Base-by-base conservation (phyloP, 164 flowering plant species). In the Amborella trichopoda region DNA sequence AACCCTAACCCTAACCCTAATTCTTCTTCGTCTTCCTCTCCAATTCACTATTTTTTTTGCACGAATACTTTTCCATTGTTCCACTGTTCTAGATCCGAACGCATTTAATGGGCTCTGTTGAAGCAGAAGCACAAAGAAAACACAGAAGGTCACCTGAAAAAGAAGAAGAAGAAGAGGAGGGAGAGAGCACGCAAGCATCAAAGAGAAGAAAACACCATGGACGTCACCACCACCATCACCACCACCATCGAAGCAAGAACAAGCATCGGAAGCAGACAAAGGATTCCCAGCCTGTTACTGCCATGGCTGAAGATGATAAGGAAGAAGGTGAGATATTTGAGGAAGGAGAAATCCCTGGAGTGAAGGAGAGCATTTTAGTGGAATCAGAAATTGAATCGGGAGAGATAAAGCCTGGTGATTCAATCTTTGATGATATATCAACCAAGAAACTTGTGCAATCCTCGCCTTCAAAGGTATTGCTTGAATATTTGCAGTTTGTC, bases 241-340 rank as follows among this genome's bases (percentile, higher is more conserved):
- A 59, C 50, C 83, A 62, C 52, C 77, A 69, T 19, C 85, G 75
- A 53, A 69, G 58, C 42, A 84, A 80, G 51, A 68, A 67, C 44
- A 74, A 49, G 14, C 58, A 28, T 22, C 64, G 54, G 4, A 42
- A 58, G 34, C 23, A 28, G 1, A 56, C 44, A 3, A 58, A 44
- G 23, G 13, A 50, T 28, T 43, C 39, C 19, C 21, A 41, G 22
- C 16, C 45, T 23, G 19, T 61, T 22, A 20, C 41, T 23, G 48
- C 43, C 28, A 44, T 16, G n/a, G 40, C 30, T 0, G 69, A 77
- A 46, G 73, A 86, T 23, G 98, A 91, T 16, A 80, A 78, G 65
- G 98, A 91, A 60, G 98, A 91, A 65, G 98, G 98, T 0, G 98
- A 91, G 65, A 91, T 91, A 60, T 71, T 86, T 12, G 98, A 86